A percentile compares a stretch with the other conserved stretches of the same genome.
phyloP scores from a whole-genome alignment of 352 stramenopile genomes.

The Phytophthora niederhauseri region DNA sequence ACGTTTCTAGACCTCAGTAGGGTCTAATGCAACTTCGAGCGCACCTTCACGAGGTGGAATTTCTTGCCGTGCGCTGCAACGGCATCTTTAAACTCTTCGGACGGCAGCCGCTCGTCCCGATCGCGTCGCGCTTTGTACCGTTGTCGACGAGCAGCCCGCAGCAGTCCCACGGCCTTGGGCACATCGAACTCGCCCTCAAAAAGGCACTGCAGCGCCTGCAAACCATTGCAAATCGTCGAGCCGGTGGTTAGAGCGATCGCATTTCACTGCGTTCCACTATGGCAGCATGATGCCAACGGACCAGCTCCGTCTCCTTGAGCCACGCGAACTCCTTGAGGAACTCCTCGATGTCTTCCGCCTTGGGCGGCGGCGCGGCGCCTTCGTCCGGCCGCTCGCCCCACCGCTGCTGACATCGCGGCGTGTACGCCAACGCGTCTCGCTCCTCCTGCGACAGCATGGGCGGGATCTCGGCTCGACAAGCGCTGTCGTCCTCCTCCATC shows the following conservation, averaged over 20 bases:
- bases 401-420: conserved; percentile 39
- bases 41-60: conserved; percentile 66
- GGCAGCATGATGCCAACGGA: conserved; percentile 25
- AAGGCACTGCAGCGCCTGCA: conserved; percentile 65
- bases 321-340: conserved; percentile 56
- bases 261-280: background rate
- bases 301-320: conserved; percentile 61
- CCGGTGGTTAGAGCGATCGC: background rate
- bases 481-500: conserved; percentile 23
- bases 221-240: conserved; percentile 2
- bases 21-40: background rate
- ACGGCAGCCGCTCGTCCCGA: conserved; percentile 33
- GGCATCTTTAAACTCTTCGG: conserved; percentile 52
- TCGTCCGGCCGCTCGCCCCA: conserved; percentile 39
- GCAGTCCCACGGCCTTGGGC: conserved; percentile 40
- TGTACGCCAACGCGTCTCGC: conserved; percentile 22
- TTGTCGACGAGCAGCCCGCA: conserved; percentile 42
- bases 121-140: conserved; percentile 30
- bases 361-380: conserved; percentile 23
- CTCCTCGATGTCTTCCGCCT: conserved; percentile 48
- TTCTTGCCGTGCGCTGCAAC: conserved; percentile 59
- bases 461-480: conserved; percentile 64
- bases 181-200: conserved; percentile 62
- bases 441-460: conserved; percentile 43
- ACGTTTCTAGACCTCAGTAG: background rate